Evolutionary conservation across 2,329 filamentous ascomycete species (phyloP).

Genomic region (Graphilbum ipis-grandicollis): DNA sequence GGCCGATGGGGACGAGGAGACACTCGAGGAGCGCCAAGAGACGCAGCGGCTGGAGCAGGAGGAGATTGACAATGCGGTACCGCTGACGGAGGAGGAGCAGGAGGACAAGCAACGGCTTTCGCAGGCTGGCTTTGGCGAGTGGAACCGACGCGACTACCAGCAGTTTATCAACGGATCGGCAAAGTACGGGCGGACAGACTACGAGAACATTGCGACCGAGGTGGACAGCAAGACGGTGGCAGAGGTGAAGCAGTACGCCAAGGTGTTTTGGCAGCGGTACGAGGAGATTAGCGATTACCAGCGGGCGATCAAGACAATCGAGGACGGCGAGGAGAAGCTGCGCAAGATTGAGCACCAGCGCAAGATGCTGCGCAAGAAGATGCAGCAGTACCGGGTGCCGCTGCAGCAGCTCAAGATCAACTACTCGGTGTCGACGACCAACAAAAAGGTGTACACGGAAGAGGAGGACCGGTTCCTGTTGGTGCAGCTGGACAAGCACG

Average conservation of each 20-base stretch:
- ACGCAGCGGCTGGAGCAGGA: conserved; percentile 77
- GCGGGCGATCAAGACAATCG: conserved; percentile 78
- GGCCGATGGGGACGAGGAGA: conserved; percentile 72
- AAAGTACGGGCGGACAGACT: conserved; percentile 78
- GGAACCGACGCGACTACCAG: conserved; percentile 96
- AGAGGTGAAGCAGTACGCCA: conserved; percentile 81
- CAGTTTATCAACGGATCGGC: conserved; percentile 94
- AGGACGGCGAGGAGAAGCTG: conserved; percentile 80
- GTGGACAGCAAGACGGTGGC: conserved; percentile 76
- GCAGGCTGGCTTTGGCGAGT: conserved; percentile 73
- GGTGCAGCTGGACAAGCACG: conserved; percentile 81
- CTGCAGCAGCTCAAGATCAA: conserved; percentile 97
- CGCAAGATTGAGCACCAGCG: conserved; percentile 82
- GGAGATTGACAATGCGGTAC: conserved; percentile 81
- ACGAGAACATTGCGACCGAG: conserved; percentile 69
- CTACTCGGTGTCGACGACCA: conserved; percentile 95
- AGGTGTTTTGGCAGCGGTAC: conserved; percentile 93
- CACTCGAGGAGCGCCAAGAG: conserved; percentile 67
- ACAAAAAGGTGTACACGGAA: conserved; percentile 99
- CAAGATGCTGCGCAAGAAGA: conserved; percentile 87
- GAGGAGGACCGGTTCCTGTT: conserved; percentile 93
- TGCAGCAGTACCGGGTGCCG: conserved; percentile 90
- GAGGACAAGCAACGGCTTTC: conserved; percentile 72
- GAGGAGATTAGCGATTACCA: conserved; percentile 76
- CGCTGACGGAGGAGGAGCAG: conserved; percentile 77